Percentiles rank a stretch among this genome's conserved stretches.
phyloP scores from a whole-genome alignment of 345 rosid genomes.

The Lenwebbia sp. region DNA sequence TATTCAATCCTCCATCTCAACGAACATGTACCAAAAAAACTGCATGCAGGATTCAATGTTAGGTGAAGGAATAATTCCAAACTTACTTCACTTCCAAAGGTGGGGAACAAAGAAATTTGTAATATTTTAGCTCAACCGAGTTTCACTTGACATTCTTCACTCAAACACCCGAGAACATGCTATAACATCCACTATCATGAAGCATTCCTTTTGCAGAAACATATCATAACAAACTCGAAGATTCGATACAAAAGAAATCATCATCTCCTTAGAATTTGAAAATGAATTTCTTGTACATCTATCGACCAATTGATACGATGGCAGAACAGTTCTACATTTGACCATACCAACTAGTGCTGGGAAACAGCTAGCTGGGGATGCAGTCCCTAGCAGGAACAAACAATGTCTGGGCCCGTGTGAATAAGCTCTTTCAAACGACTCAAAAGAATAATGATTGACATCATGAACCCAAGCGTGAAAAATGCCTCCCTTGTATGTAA shows the following conservation, averaged over 20 bases:
- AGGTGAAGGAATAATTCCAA: neutral
- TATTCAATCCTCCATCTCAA: neutral
- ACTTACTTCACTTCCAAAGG: neutral
- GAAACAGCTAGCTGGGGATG: slow-evolving; percentile 1
- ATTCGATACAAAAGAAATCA: neutral
- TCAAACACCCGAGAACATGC: neutral
- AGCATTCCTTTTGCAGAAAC: neutral
- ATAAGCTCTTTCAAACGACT: slow-evolving; percentile 10
- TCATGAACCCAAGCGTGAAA: slow-evolving; percentile 8
- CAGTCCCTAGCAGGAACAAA: neutral
- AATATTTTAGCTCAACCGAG: neutral
- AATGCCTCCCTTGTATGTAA: slow-evolving; percentile 13
- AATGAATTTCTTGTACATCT: neutral
- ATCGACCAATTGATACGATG: slow-evolving; percentile 7
- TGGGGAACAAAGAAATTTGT: neutral
- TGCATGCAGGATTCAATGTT: neutral
- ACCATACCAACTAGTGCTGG: slow-evolving; percentile 2
- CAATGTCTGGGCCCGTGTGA: slow-evolving; percentile 6
- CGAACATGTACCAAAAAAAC: neutral
- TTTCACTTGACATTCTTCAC: neutral
- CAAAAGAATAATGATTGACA: slow-evolving; percentile 16
- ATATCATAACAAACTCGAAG: neutral
- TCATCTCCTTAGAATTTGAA: neutral
- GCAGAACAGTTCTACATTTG: slow-evolving; percentile 9
- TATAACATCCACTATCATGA: neutral